phyloP scores from a whole-genome alignment of 1,284 basidiomycete genomes.

The Sphagnurus paluster region DNA sequence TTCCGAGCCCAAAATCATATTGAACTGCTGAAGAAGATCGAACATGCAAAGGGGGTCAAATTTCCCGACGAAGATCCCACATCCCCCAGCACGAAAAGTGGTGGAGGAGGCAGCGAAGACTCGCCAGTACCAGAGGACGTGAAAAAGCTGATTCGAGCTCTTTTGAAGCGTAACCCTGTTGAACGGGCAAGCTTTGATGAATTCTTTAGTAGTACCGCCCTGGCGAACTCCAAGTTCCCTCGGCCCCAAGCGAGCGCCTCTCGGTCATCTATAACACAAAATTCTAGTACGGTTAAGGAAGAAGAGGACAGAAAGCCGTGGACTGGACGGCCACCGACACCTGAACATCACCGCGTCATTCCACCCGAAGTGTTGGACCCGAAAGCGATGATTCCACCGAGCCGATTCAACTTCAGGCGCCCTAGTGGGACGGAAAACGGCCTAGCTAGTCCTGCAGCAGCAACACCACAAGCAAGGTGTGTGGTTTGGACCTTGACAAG shows the following conservation, averaged over 20 bases:
- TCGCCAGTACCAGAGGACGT: slow-evolving; percentile 78
- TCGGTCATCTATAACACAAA: background rate
- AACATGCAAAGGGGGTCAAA: slow-evolving; percentile 81
- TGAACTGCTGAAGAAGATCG: slow-evolving; percentile 93
- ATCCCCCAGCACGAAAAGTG: slow-evolving; percentile 30
- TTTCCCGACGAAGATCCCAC: slow-evolving; percentile 87
- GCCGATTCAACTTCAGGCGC: slow-evolving; percentile 70
- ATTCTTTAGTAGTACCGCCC: slow-evolving; percentile 84
- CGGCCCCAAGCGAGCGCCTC: slow-evolving; percentile 32
- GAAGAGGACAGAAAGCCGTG: slow-evolving; percentile 22
- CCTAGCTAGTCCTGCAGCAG: slow-evolving; percentile 21
- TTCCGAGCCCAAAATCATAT: slow-evolving; percentile 97
- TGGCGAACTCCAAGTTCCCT: slow-evolving; percentile 80
- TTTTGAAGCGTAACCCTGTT: slow-evolving; percentile 83
- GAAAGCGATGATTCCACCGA: slow-evolving; percentile 75
- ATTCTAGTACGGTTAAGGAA: slow-evolving; percentile 16
- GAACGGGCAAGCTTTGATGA: slow-evolving; percentile 91
- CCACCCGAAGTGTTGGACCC: slow-evolving; percentile 77
- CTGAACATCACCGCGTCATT: slow-evolving; percentile 66
- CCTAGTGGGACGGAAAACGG: slow-evolving; percentile 30
- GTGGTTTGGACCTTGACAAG: background rate
- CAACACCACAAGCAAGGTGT: slow-evolving; percentile 16
- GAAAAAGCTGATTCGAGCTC: slow-evolving; percentile 82
- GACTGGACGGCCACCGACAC: slow-evolving; percentile 44
- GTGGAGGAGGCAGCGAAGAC: slow-evolving; percentile 44